These are phyloP conservation scores for Glutinoglossum americanum DNA, from an alignment of 495 filamentous ascomycete genomes.

Conservation along the genomic window DNA sequence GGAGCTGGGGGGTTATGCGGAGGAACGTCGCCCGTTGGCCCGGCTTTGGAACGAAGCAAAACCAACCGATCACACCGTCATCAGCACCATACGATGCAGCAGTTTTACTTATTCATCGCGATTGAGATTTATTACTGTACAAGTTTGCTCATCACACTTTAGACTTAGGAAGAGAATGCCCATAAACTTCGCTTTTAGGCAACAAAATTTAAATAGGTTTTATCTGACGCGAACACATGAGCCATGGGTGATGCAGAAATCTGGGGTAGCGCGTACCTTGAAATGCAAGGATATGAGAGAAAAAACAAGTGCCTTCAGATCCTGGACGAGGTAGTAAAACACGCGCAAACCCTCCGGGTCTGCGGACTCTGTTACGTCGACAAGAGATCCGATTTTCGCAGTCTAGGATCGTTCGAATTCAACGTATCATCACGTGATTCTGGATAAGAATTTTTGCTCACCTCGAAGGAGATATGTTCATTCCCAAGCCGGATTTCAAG, in stretches of 20 bases:
- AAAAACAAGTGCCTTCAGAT: conserved; percentile 92
- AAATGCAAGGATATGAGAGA: conserved; percentile 92
- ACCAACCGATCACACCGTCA: neutral
- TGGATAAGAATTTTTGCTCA: conserved; percentile 14
- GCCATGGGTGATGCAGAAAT: neutral
- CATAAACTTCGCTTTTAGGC: neutral
- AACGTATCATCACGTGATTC: neutral
- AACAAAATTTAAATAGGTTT: conserved; percentile 4
- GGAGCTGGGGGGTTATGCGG: neutral
- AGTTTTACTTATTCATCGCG: neutral
- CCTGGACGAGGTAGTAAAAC: conserved; percentile 99
- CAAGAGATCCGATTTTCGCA: conserved; percentile 92
- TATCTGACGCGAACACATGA: conserved; percentile 2
- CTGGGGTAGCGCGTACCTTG: conserved; percentile 37
- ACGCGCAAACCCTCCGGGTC: conserved; percentile 94
- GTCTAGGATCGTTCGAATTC: conserved; percentile 33
- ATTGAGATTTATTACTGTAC: neutral
- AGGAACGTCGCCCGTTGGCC: neutral
- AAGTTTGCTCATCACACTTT: neutral
- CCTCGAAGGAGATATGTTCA: conserved; percentile 97
- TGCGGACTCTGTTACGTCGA: conserved; percentile 86
- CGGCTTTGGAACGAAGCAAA: neutral
- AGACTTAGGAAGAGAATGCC: neutral
- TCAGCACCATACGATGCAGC: neutral
- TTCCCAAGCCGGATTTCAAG: conserved; percentile 85